Conservation (phyloP, 306 rosid species). For the Morella rubra region DNA sequence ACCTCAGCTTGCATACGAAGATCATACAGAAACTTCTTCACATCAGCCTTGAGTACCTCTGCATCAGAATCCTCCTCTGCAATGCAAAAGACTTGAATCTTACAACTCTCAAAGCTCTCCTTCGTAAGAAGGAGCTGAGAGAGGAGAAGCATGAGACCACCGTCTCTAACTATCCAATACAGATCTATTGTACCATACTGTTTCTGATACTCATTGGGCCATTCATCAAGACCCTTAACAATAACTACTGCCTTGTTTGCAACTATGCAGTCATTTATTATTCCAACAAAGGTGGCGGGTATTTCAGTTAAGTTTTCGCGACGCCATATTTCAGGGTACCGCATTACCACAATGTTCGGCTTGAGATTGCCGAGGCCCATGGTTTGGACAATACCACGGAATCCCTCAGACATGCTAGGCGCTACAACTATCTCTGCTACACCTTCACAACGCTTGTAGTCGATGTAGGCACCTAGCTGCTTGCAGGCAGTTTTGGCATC, state of each 20-base stretch:
- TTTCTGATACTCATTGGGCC: slow-evolving; percentile 96
- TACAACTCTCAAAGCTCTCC: slow-evolving; percentile 90
- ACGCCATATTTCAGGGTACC: slow-evolving; percentile 99
- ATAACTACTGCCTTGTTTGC: slow-evolving; percentile 99
- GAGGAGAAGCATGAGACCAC: slow-evolving; percentile 98
- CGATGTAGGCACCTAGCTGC: slow-evolving; percentile 88
- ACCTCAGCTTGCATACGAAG: slow-evolving; percentile 99
- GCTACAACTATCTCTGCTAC: slow-evolving; percentile 99
- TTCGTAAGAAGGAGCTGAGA: slow-evolving; percentile 97
- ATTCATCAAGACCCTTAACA: slow-evolving; percentile 95
- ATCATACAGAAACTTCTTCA: slow-evolving; percentile 91
- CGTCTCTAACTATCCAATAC: slow-evolving; percentile 98
- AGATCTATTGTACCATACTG: slow-evolving; percentile 95
- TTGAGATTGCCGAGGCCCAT: slow-evolving; percentile 99
- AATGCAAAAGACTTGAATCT: slow-evolving; percentile 97
- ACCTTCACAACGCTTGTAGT: slow-evolving; percentile 98
- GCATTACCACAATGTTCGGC: slow-evolving; percentile 97
- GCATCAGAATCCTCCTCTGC: slow-evolving; percentile 97
- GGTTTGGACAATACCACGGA: slow-evolving; percentile 91
- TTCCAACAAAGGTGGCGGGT: slow-evolving; percentile 86
- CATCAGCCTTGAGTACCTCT: slow-evolving; percentile 89
- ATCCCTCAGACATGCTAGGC: slow-evolving; percentile 90
- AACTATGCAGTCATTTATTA: slow-evolving; percentile 89
- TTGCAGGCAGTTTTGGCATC: slow-evolving; percentile 91
- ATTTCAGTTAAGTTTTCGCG: slow-evolving; percentile 91